Evolutionary conservation across 164 flowering plant species (phyloP).

Genomic region (Berberis vulgaris): DNA sequence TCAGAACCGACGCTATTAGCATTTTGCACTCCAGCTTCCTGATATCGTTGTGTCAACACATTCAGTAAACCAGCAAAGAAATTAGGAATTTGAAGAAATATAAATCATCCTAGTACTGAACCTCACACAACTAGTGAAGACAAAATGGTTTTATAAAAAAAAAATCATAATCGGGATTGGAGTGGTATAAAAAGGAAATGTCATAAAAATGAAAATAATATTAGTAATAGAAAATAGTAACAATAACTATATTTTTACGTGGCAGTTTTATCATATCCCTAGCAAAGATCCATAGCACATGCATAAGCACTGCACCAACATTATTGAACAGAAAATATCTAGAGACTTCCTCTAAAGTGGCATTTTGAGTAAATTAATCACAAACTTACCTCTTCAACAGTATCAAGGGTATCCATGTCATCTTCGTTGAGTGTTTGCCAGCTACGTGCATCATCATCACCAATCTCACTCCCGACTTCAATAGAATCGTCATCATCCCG

Average conservation of each 20-base stretch:
- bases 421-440: slow-evolving; percentile 95
- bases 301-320: too few species aligned
- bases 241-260: too few species aligned
- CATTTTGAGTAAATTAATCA: slow-evolving; percentile 7
- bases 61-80: not conserved
- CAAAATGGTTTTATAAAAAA: too few species aligned
- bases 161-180: too few species aligned
- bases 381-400: slow-evolving; percentile 53
- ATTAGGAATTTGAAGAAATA: too few species aligned
- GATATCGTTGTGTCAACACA: slow-evolving; percentile 9
- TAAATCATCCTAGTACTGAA: too few species aligned
- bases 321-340: not conserved
- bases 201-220: too few species aligned
- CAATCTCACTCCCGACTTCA: slow-evolving; percentile 62
- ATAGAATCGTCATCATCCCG: slow-evolving; percentile 87
- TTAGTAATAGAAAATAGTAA: too few species aligned
- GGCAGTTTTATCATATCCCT: too few species aligned
- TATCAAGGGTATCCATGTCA: slow-evolving; percentile 51
- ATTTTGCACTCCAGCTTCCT: slow-evolving; percentile 36
- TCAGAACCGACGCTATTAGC: slow-evolving; percentile 20
- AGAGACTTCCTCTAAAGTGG: not conserved
- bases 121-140: too few species aligned
- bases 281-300: too few species aligned
- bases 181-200: too few species aligned
- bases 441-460: slow-evolving; percentile 81